These are phyloP conservation scores for Amanita muscaria DNA, from an alignment of 768 basidiomycete species.

Conservation along the genomic window DNA sequence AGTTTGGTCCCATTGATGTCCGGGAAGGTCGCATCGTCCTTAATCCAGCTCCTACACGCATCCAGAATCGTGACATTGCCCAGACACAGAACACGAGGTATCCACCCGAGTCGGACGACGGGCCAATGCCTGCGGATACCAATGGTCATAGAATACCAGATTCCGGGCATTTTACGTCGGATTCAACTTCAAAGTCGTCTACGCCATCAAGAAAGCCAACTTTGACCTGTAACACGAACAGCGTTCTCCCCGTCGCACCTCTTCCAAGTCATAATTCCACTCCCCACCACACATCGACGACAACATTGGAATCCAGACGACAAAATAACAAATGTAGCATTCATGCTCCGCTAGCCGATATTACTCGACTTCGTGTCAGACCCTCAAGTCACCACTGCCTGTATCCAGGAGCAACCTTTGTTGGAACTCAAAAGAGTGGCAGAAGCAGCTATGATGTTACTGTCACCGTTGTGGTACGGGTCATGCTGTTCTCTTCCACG, in stretches of 20 bases:
- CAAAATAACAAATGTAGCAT: slow-evolving; percentile 14
- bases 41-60: slow-evolving; percentile 16
- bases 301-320: slow-evolving; percentile 11
- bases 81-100: slow-evolving; percentile 25
- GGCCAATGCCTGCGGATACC: neutral
- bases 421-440: slow-evolving; percentile 90
- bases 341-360: slow-evolving; percentile 56
- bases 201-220: slow-evolving; percentile 2
- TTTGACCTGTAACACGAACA: slow-evolving; percentile 2
- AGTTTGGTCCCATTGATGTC: slow-evolving; percentile 8
- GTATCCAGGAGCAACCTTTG: slow-evolving; percentile 83
- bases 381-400: slow-evolving; percentile 68
- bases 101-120: slow-evolving; percentile 8
- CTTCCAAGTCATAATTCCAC: slow-evolving; percentile 13
- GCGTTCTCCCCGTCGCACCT: slow-evolving; percentile 1
- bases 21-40: slow-evolving; percentile 19
- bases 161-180: neutral
- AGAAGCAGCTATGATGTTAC: slow-evolving; percentile 91
- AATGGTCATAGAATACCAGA: neutral
- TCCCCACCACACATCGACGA: slow-evolving; percentile 6
- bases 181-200: neutral
- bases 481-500: slow-evolving; percentile 1
- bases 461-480: slow-evolving; percentile 82
- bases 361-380: slow-evolving; percentile 68
- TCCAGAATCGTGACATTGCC: slow-evolving; percentile 17